A percentile compares a stretch with the other conserved stretches of the same genome.
Conservation (phyloP, 1,284 basidiomycete species). For the Rhodotorula sp. region DNA sequence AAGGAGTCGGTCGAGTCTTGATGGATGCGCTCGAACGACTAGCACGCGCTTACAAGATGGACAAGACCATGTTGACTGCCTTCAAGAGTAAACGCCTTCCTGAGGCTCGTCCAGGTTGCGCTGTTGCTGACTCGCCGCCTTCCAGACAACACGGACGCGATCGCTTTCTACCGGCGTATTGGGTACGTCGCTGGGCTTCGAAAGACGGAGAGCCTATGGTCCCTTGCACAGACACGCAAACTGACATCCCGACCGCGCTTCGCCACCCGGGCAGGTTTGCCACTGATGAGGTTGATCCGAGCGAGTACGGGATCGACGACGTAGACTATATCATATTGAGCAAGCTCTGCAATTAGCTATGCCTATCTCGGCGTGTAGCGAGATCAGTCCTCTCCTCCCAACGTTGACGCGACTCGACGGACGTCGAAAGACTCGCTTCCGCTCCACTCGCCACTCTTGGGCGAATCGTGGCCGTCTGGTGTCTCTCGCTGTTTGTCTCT, state of each 20-base stretch:
- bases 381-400: not conserved
- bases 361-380: too few relatives aligned
- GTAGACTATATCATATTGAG: conserved; percentile 33
- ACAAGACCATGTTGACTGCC: conserved; percentile 43
- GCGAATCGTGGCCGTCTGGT: not conserved
- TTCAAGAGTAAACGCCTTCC: conserved; percentile 31
- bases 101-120: not conserved
- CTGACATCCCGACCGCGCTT: not conserved
- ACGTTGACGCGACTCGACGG: not conserved
- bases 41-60: conserved; percentile 28
- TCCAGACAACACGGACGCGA: conserved; percentile 28
- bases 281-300: conserved; percentile 32
- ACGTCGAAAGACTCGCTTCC: not conserved
- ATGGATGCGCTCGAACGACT: conserved; percentile 33
- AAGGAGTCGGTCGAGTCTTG: conserved; percentile 31
- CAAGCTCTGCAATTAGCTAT: conserved; percentile 3
- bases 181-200: conserved; percentile 13
- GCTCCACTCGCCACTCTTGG: not conserved
- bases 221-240: not conserved
- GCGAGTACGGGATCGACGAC: conserved; percentile 7
- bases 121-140: not conserved
- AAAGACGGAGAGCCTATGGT: not conserved
- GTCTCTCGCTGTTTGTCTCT: not conserved
- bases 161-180: conserved; percentile 19
- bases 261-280: conserved; percentile 1